These are phyloP conservation scores for Aspergillus thermomutatus DNA, from an alignment of 2,329 filamentous ascomycete species.

Conservation along the genomic window DNA sequence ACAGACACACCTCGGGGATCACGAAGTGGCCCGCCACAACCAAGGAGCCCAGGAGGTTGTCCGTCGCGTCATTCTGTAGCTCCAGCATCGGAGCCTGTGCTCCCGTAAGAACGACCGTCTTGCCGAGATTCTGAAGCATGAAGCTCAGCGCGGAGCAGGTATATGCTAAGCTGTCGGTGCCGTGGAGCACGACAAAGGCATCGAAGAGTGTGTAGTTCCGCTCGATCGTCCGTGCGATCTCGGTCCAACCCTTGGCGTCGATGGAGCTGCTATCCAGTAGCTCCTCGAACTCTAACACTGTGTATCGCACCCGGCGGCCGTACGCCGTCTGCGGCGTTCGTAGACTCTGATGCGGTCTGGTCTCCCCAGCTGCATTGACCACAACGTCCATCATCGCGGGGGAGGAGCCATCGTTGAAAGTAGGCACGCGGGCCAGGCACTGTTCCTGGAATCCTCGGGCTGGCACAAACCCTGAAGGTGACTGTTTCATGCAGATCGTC, in stretches of 20 bases:
- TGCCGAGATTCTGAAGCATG: conserved; percentile 87
- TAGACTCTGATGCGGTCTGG: conserved; percentile 61
- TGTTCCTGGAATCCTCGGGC: conserved; percentile 75
- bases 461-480: conserved; percentile 74
- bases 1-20: conserved; percentile 88
- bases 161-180: conserved; percentile 85
- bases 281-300: conserved; percentile 77
- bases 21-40: conserved; percentile 90
- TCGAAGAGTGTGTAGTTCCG: conserved; percentile 87
- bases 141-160: conserved; percentile 88
- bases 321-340: conserved; percentile 79
- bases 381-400: conserved; percentile 55
- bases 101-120: conserved; percentile 83
- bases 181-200: conserved; percentile 86
- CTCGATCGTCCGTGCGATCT: conserved; percentile 74
- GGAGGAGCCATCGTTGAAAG: conserved; percentile 75
- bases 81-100: conserved; percentile 84
- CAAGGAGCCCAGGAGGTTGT: conserved; percentile 82
- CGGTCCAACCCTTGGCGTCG: conserved; percentile 78
- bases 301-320: conserved; percentile 76
- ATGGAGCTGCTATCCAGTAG: conserved; percentile 89
- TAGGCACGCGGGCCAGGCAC: conserved; percentile 76
- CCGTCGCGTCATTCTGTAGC: conserved; percentile 84
- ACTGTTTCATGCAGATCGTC: conserved; percentile 85
- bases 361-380: conserved; percentile 47